Evolutionary conservation across 2,329 filamentous ascomycete species (phyloP).

Genomic region (Exutisphaerella laricina): DNA sequence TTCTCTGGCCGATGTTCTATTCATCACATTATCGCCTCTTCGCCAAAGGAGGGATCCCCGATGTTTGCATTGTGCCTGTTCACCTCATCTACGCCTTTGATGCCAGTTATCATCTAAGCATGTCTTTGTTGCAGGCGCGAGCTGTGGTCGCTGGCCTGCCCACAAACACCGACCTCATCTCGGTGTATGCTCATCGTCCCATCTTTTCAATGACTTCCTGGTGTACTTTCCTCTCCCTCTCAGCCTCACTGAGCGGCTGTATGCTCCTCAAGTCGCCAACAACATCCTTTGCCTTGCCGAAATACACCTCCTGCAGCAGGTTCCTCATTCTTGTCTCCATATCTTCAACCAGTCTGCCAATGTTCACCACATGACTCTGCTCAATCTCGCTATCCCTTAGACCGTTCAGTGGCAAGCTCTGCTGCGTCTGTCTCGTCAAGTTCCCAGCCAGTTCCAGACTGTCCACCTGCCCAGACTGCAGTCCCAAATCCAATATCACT

Average conservation of each 20-base stretch:
- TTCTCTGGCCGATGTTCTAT: too few species aligned
- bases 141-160: too few species aligned
- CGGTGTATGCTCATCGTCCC: constrained; percentile 23
- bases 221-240: constrained; percentile 77
- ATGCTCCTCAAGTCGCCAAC: constrained; percentile 92
- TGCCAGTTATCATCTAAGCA: too few species aligned
- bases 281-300: constrained; percentile 98
- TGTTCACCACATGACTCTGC: constrained; percentile 90
- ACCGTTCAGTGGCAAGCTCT: constrained; percentile 67
- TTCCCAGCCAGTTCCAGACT: constrained; percentile 92
- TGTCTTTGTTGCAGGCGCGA: too few species aligned
- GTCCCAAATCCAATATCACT: constrained; percentile 83
- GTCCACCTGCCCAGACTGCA: constrained; percentile 62
- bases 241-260: constrained; percentile 74
- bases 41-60: too few species aligned
- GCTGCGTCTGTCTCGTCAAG: constrained; percentile 95
- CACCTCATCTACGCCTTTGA: too few species aligned
- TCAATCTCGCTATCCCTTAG: constrained; percentile 59
- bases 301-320: constrained; percentile 96
- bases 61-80: too few species aligned
- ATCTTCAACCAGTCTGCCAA: constrained; percentile 90
- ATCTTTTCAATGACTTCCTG: constrained; percentile 72
- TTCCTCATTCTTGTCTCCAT: constrained; percentile 99
- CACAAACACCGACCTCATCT: too few species aligned
- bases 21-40: too few species aligned